Evolutionary conservation across 2,329 filamentous ascomycete species (phyloP).

Genomic region (Metarhizium guizhouense): DNA sequence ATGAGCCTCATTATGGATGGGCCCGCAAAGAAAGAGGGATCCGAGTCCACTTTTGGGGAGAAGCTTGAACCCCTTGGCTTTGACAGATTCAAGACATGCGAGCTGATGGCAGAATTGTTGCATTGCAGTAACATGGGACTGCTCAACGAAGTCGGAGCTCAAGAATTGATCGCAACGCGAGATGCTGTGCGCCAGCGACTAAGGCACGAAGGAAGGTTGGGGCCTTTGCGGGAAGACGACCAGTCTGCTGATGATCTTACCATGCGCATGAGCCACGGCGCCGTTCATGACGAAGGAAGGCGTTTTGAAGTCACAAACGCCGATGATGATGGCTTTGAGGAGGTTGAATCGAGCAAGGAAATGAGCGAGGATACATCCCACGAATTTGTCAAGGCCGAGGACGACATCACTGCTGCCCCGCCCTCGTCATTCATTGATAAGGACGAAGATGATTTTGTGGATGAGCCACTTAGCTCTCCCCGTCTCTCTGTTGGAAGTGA

Average conservation of each 20-base stretch:
- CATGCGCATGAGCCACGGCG: constrained; percentile 44
- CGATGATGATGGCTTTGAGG: constrained; percentile 87
- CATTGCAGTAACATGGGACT: constrained; percentile 99
- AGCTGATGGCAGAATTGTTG: constrained; percentile 93
- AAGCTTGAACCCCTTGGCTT: constrained; percentile 93
- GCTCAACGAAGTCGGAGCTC: constrained; percentile 82
- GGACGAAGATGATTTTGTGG: constrained; percentile 67
- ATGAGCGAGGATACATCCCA: constrained; percentile 65
- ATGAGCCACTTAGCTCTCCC: constrained; percentile 65
- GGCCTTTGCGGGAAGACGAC: constrained; percentile 29
- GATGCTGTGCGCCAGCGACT: constrained; percentile 76
- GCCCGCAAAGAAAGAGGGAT: constrained; percentile 60
- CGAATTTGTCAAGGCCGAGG: constrained; percentile 54
- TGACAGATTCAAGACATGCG: constrained; percentile 97
- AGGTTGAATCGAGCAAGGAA: constrained; percentile 63
- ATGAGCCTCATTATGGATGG: constrained; percentile 82
- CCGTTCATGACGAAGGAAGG: constrained; percentile 47
- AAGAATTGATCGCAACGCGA: constrained; percentile 72
- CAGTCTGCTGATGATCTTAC: constrained; percentile 48
- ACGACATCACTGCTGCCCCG: constrained; percentile 33
- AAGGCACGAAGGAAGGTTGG: constrained; percentile 65
- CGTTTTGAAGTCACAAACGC: constrained; percentile 73
- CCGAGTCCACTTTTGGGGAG: constrained; percentile 82
- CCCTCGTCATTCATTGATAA: constrained; percentile 29
- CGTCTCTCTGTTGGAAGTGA: constrained; percentile 53